Conservation (phyloP, 1,284 basidiomycete species). For the Trametes polyzona region DNA sequence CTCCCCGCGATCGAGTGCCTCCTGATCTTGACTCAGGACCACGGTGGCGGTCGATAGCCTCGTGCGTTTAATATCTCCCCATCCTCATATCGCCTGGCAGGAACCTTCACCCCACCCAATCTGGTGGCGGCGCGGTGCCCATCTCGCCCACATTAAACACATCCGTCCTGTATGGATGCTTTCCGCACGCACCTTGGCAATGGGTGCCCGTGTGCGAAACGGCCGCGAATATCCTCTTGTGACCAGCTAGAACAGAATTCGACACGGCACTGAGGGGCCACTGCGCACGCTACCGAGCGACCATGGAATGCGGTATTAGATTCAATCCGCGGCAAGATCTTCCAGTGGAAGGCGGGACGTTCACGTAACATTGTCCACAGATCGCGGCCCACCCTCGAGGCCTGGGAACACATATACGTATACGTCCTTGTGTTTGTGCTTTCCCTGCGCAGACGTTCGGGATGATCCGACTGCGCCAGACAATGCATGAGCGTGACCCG, state of each 20-base stretch:
- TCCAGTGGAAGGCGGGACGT: not conserved
- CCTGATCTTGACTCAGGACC: constrained; percentile 17
- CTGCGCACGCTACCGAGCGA: not conserved
- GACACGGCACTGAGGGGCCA: not conserved
- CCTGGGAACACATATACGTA: constrained; percentile 7
- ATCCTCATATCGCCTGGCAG: constrained; percentile 20
- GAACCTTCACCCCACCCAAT: constrained; percentile 4
- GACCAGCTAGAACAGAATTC: not conserved
- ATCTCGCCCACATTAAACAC: not conserved
- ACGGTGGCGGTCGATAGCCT: constrained; percentile 27
- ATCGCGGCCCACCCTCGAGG: not conserved
- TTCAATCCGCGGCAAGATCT: not conserved
- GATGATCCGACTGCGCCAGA: constrained; percentile 11
- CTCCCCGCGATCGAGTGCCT: constrained; percentile 13
- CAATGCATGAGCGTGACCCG: constrained; percentile 9
- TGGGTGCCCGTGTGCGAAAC: not conserved
- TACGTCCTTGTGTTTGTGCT: constrained; percentile 7
- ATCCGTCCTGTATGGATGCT: not conserved
- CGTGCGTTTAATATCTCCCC: constrained; percentile 14
- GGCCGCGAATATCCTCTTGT: not conserved
- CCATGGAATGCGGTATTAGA: not conserved
- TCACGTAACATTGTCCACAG: constrained; percentile 9
- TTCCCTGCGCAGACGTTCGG: constrained; percentile 7
- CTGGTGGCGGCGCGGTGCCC: not conserved
- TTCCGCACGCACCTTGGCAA: not conserved